Evolutionary conservation across 768 basidiomycete genomes (phyloP).

Genomic region (Leccinellum luteum): DNA sequence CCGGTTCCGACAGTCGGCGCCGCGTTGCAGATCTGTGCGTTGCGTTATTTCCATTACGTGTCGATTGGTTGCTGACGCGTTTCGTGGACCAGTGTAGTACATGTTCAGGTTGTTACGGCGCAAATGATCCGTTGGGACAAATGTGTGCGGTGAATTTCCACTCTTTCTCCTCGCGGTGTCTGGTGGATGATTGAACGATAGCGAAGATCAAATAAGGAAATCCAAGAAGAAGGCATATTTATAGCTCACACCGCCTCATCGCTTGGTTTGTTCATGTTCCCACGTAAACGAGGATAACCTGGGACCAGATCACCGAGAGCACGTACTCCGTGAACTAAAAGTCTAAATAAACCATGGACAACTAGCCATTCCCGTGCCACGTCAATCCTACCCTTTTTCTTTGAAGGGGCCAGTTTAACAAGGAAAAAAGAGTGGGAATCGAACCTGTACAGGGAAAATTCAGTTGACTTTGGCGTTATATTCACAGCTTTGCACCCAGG

Average conservation of each 20-base stretch:
- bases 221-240: conserved; percentile 21
- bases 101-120: not conserved
- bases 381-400: conserved; percentile 15
- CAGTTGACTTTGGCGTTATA: not conserved
- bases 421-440: conserved; percentile 7
- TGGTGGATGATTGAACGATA: conserved; percentile 11
- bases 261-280: conserved; percentile 11
- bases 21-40: not conserved
- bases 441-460: conserved; percentile 10
- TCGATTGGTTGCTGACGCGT: conserved; percentile 1
- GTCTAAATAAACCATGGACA: conserved; percentile 21
- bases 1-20: conserved; percentile 15
- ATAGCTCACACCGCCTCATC: conserved; percentile 26
- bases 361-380: conserved; percentile 11
- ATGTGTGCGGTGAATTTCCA: conserved; percentile 10
- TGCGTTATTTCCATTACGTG: conserved; percentile 2
- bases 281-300: conserved; percentile 19
- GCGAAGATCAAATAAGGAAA: conserved; percentile 10
- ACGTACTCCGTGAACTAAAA: conserved; percentile 17
- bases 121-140: conserved; percentile 7
- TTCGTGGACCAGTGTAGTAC: not conserved
- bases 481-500: conserved; percentile 4
- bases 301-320: conserved; percentile 2
- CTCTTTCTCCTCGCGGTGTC: conserved; percentile 19
- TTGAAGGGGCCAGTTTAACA: conserved; percentile 2